Percentiles rank a stretch among this genome's conserved stretches.
These are phyloP conservation scores for Thalassiosira hispida DNA, from an alignment of 352 stramenopile species.

Conservation along the genomic window DNA sequence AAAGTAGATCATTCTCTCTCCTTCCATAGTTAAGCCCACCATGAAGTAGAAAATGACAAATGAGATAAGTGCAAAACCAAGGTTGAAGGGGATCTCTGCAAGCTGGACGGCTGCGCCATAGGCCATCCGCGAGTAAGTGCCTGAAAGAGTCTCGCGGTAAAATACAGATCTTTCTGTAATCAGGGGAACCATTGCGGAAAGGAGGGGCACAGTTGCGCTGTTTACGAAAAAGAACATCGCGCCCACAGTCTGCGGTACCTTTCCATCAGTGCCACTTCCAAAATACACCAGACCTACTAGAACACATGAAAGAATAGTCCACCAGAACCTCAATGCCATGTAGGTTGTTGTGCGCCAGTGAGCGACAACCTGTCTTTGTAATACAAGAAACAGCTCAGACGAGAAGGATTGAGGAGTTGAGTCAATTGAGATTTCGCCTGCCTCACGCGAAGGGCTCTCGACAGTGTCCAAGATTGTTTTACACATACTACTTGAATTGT, in stretches of 20 bases:
- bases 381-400: slow-evolving; percentile 12
- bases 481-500: background rate
- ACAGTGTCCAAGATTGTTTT: slow-evolving; percentile 2
- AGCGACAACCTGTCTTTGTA: slow-evolving; percentile 17
- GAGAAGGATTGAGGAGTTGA: background rate
- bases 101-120: slow-evolving; percentile 19
- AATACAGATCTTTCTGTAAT: slow-evolving; percentile 22
- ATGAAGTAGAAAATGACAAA: slow-evolving; percentile 27
- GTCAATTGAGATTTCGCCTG: slow-evolving; percentile 5
- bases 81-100: slow-evolving; percentile 25
- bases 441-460: background rate
- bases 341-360: slow-evolving; percentile 16
- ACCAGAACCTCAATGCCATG: slow-evolving; percentile 22
- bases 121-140: background rate
- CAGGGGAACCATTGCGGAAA: slow-evolving; percentile 8
- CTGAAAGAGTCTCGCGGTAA: slow-evolving; percentile 11
- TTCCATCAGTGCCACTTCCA: background rate
- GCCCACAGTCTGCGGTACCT: background rate
- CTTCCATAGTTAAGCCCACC: slow-evolving; percentile 2
- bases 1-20: slow-evolving; percentile 16
- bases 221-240: slow-evolving; percentile 18
- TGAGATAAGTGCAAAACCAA: background rate
- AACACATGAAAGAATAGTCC: slow-evolving; percentile 4
- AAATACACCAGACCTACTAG: slow-evolving; percentile 9
- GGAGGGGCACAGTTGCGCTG: slow-evolving; percentile 12